Percentiles rank a stretch among this genome's conserved stretches.
Conservation (phyloP, 768 basidiomycete genomes). For the Kwoniella sp. region DNA sequence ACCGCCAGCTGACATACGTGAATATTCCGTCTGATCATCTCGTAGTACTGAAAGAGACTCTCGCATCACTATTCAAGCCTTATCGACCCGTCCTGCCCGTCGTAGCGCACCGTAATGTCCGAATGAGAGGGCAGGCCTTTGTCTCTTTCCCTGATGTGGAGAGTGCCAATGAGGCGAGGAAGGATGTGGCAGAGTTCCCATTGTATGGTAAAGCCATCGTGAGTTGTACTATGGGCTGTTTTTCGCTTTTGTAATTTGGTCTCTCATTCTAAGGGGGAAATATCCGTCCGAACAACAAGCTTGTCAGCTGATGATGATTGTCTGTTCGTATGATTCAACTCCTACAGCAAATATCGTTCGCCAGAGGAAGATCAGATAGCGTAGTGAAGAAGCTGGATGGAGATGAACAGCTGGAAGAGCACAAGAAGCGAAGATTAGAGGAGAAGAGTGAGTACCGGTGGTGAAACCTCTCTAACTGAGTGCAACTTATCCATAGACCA, state of each 20-base stretch:
- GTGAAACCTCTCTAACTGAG: too few species aligned
- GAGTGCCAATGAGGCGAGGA: constrained; percentile 80
- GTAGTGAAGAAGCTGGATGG: constrained; percentile 76
- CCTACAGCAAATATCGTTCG: constrained; percentile 89
- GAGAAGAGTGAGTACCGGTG: constrained; percentile 75
- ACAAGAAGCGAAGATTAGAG: constrained; percentile 72
- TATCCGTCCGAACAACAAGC: too few species aligned
- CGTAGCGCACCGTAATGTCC: constrained; percentile 88
- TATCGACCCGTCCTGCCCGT: constrained; percentile 93
- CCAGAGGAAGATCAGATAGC: constrained; percentile 81
- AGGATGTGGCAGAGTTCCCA: constrained; percentile 91
- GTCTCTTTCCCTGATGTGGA: constrained; percentile 85
- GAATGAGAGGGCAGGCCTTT: constrained; percentile 99
- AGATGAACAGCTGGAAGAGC: constrained; percentile 66
- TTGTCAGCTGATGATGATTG: not conserved
- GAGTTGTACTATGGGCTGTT: constrained; percentile 35
- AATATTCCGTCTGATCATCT: too few species aligned
- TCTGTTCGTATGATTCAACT: not conserved
- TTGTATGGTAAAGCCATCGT: constrained; percentile 97
- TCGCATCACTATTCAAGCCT: constrained; percentile 84
- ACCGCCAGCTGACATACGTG: too few species aligned
- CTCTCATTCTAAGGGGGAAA: too few species aligned
- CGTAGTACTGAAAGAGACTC: constrained; percentile 80
- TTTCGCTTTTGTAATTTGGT: not conserved
- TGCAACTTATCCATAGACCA: too few species aligned